Evolutionary conservation across 2,329 filamentous ascomycete genomes (phyloP).

Genomic region (Aschersonia sp.): DNA sequence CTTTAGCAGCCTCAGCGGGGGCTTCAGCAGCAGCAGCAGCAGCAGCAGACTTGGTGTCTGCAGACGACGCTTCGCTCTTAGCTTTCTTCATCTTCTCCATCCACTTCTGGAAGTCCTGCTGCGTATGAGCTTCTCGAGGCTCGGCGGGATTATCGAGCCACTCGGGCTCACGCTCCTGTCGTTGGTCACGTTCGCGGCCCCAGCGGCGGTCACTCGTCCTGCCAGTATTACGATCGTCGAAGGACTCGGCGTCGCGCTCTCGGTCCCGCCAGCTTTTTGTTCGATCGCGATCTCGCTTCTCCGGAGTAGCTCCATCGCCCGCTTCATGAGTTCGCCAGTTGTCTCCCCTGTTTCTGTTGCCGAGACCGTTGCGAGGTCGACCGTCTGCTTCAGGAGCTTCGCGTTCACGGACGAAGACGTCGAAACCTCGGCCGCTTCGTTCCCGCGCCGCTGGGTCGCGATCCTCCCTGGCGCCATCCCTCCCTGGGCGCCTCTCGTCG

Average conservation of each 20-base stretch:
- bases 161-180: constrained; percentile 69
- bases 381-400: constrained; percentile 39
- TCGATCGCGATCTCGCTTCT: constrained; percentile 38
- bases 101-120: constrained; percentile 88
- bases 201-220: constrained; percentile 33
- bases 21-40: constrained; percentile 21
- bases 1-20: constrained; percentile 31
- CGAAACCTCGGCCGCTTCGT: constrained; percentile 32
- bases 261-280: constrained; percentile 48
- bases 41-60: constrained; percentile 11
- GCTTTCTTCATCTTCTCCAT: constrained; percentile 79
- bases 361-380: constrained; percentile 46
- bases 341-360: constrained; percentile 50
- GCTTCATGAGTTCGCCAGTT: constrained; percentile 57
- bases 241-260: constrained; percentile 23
- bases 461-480: constrained; percentile 35
- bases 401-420: constrained; percentile 32
- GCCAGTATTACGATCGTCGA: constrained; percentile 43
- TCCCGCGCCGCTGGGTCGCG: constrained; percentile 34
- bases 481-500: constrained; percentile 27
- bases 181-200: constrained; percentile 42
- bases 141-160: constrained; percentile 73
- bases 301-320: constrained; percentile 15
- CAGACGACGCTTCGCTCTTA: constrained; percentile 20
- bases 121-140: constrained; percentile 57